Evolutionary conservation across 768 basidiomycete species (phyloP), one percentile per base, ranked within the genome.

Genomic region (Phlebiopsis flavidoalba): DNA sequence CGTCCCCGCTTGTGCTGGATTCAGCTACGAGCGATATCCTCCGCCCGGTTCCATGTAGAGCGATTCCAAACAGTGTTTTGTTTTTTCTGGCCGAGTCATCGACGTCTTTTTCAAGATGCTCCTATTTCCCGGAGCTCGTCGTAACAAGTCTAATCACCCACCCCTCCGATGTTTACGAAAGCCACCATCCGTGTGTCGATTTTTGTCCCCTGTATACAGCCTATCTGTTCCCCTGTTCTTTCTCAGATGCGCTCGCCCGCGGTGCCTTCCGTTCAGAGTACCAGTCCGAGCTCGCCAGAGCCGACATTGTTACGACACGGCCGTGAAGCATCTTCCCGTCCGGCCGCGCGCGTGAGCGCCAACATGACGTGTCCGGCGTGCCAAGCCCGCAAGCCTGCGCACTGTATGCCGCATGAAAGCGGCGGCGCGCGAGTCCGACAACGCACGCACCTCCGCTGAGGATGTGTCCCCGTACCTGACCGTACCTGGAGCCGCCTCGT

Each of bases 1-100:
- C 14, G 93, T 95, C 10, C 93, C 94, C 74, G n/a, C n/a, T n/a
- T n/a, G n/a, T 97, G 94, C 3, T 95, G 94, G 26, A 92, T 91
- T 21, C 96, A 86, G n/a, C n/a, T 67, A 96, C 94, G 37, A 95
- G 76, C 8, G 88, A 86, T 60, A 96, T 87, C 64, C n/a, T n/a
- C n/a, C 87, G 74, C 57, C 94, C 94, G 12, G 81, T n/a, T n/a
- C 80, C 54, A 96, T 83, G 74, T 92, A 97, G 60, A 88, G 76
- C 12, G 81, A 73, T 73, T 95, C 93, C 60, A 95, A 95, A 61
- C n/a, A n/a, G n/a, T n/a, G n/a, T n/a, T n/a, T n/a, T n/a, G n/a
- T n/a, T n/a, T n/a, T n/a, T n/a, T n/a, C n/a, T n/a, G n/a, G n/a
- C n/a, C n/a, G n/a, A n/a, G n/a, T n/a, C n/a, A n/a, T n/a, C n/a